Base-by-base conservation (phyloP, 2,329 filamentous ascomycete genomes). In the Geosmithia putterillii region DNA sequence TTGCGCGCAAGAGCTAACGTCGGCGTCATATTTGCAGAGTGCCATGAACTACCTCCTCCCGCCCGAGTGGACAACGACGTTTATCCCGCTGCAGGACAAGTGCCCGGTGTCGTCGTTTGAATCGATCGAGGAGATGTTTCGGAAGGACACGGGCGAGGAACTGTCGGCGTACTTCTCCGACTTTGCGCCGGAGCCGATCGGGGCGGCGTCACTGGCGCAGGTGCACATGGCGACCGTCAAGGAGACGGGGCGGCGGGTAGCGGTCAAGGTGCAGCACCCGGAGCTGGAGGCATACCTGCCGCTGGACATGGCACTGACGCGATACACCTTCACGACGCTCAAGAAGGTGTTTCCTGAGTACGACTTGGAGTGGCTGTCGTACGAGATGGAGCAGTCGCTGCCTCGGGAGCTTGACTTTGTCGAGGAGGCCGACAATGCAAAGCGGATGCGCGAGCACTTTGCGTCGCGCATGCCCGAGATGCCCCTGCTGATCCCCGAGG, bases 331-430 rank as follows among this genome's bases (percentile, higher is more conserved):
- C 61, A 79, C 81, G 10, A 92, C 83, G 0, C 67, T 98, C 47
- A 95, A 94, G 63, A 76, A 77, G 46, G 95, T 90, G 70, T 98
- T 98, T 57, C 94, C 94, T 2, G 89, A 96, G 53, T 98, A 98
- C 61, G 92, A 98, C 60, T 72, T 98, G 22, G 89, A 94, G 56
- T 98, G 92, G 92, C 69, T 98, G 9, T 89, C 87, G 1, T 79
- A 81, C 7, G 92, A 98, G 63, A 94, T 98, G 83, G 86, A 95
- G 47, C 65, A 79, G 18, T 95, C 88, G 3, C 66, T 98, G 7
- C 92, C 92, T 0, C 81, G 90, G 57, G 92, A 98, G 62, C 71
- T 98, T 42, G 84, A 98, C 58, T 98, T 98, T 56, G 70, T 77
- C 35, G 79, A 79, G 53, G 92, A 98, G 59, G 92, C 84, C 4